Base-by-base conservation (phyloP, 768 basidiomycete species). In the Lepiota venenata region DNA sequence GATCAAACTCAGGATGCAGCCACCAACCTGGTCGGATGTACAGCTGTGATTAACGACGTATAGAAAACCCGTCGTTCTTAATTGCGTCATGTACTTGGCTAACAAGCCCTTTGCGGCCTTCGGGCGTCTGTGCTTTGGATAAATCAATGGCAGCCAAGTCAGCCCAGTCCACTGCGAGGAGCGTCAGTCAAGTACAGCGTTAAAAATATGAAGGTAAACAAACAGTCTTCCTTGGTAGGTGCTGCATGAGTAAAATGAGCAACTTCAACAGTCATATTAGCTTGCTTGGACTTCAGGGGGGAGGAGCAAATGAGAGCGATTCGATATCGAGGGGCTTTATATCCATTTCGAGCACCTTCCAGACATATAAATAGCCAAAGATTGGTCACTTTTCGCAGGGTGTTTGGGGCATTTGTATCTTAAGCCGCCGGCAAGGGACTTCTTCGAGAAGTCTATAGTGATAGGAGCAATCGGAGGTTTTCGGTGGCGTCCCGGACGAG, bases 41-140 rank as follows among this genome's bases (percentile, higher is more conserved):
- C 74, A 70, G 12, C 79, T 79, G 58, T 81, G 79, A 52, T 79
- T 78, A 35, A 78, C 63, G 16, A 75, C 72, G 54, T 78, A 80
- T 60, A 80, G n/a, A 74, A 63, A 81, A 81, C 1, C 73, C 73
- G 27, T 69, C 61, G 3, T 61, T 63, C 12, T 60, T 56, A 62
- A 81, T 69, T 2, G 80, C 78, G 42, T 76, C 69, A 41, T 65
- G 66, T 7, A 77, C 69, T 57, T 77, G 69, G 4, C 54, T 50
- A 0, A 73, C 71, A 4, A 82, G 62, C 35, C 58, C 59, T 1
- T 63, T 61, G 9, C 74, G 71, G 2, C 69, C 71, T 50, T 76
- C 70, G 1, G 62, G 59, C 14, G 68, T 76, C 4, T 58, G 44
- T 1, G 69, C 72, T 52, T 71, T 67, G 18, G 78, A 67, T 16